Percentiles rank a stretch among this genome's conserved stretches.
Conservation (phyloP, 192 early-diverging fungal species). For the Umbelopsis ramanniana region DNA sequence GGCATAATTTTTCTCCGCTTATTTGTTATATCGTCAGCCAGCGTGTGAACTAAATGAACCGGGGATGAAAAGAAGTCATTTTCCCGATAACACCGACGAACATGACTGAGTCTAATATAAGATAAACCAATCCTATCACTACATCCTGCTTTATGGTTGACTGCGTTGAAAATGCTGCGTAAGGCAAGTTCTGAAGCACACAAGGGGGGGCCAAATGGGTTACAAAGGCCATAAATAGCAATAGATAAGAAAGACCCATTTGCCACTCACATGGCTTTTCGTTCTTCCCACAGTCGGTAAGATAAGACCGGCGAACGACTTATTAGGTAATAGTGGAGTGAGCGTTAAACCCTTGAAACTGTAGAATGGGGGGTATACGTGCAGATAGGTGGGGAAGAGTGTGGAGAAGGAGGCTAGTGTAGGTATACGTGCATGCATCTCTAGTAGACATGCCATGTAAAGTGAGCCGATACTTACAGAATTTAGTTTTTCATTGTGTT, state of each 20-base stretch:
- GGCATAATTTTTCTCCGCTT: too few relatives aligned
- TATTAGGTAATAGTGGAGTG: constrained; percentile 20
- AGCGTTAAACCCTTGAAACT: constrained; percentile 5
- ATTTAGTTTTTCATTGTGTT: neutral
- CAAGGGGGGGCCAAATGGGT: neutral
- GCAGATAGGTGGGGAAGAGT: neutral
- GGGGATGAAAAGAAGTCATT: too few relatives aligned
- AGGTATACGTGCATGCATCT: too few relatives aligned
- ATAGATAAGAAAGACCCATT: constrained; percentile 13
- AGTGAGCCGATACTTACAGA: neutral
- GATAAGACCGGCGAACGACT: neutral
- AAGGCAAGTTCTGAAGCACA: too few relatives aligned
- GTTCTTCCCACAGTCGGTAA: constrained; percentile 20
- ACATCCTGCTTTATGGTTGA: too few relatives aligned
- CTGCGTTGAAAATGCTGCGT: too few relatives aligned
- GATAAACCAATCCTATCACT: too few relatives aligned
- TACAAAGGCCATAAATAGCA: neutral
- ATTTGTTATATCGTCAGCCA: neutral
- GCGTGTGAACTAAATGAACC: too few relatives aligned
- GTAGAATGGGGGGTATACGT: too few relatives aligned
- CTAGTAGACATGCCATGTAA: too few relatives aligned
- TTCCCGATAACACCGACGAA: too few relatives aligned
- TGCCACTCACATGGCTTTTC: constrained; percentile 18
- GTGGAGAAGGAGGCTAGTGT: neutral
- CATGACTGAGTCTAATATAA: too few relatives aligned